Base-by-base conservation (phyloP, 73 alveolate species). In the Paramecium octaurelia region DNA sequence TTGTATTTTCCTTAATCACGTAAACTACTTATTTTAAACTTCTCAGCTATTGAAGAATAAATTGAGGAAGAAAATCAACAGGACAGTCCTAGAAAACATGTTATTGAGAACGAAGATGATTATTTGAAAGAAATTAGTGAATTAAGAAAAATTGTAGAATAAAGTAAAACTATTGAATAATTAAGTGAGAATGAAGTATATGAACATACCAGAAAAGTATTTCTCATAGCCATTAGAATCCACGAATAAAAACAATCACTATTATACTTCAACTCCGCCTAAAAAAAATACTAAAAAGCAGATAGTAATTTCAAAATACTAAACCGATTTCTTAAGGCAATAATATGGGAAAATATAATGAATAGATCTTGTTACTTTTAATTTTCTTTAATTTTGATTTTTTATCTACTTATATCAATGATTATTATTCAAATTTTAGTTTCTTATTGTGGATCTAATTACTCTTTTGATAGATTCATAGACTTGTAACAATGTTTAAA, bases 151-250 rank as follows among this genome's bases (percentile, higher is more conserved):
- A 73, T 73, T 34, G 87, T 73, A 36, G 87, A 73, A 35, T 35
- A 73, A 73, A 73, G 87, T 73, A 35, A 36, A n/a, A 20, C 8
- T 21, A 12, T 73, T 38, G 38, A 40, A 35, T 73, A 73, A 29
- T 73, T 8, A 29, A 73, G 87, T 73, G 87, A 34, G 87, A 36
- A 73, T 73, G 60, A 73, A 73, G 34, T 73, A 73, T 5, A 73
- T 73, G 84, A 64, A 64, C 46, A 64, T 64, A 31, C 84, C 84
- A 1, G 44, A 64, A 64, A 64, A 27, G 24, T 64, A 64, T 34
- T 27, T 11, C 8, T 31, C 42, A 64, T 34, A 64, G 27, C 44
- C 84, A 2, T 20, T 64, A 0, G 1, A 64, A 27, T 64, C 84
- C 4, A 27, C 4, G 3, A 23, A 21, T 60, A 0, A 11, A 50